phyloP scores from a whole-genome alignment of 2,329 filamentous ascomycete genomes.

The Septoria petroselini region DNA sequence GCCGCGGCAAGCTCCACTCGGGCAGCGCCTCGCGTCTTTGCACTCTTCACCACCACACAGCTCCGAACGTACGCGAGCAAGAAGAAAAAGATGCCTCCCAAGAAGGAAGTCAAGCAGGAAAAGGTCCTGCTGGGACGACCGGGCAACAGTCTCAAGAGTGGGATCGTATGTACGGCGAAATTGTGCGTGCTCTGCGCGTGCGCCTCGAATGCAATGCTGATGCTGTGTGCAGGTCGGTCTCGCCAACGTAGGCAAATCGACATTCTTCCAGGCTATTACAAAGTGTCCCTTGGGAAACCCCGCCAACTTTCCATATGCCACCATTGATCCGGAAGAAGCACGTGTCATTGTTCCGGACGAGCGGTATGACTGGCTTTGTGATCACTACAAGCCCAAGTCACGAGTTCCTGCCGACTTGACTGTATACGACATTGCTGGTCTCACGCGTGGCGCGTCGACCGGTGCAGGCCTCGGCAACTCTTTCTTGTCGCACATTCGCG shows the following conservation, averaged over 20 bases:
- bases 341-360: constrained; percentile 95
- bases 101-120: constrained; percentile 87
- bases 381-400: constrained; percentile 98
- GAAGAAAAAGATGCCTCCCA: constrained; percentile 82
- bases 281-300: constrained; percentile 97
- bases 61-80: constrained; percentile 53
- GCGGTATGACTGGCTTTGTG: constrained; percentile 89
- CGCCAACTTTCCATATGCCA: constrained; percentile 98
- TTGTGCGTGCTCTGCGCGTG: constrained; percentile 36
- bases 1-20: constrained; percentile 18
- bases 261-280: constrained; percentile 98
- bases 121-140: constrained; percentile 94
- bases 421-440: constrained; percentile 96
- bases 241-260: constrained; percentile 99
- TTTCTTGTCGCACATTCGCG: constrained; percentile 97
- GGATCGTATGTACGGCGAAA: constrained; percentile 71
- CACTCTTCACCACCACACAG: constrained; percentile 14
- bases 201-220: constrained; percentile 41
- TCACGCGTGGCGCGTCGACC: constrained; percentile 92
- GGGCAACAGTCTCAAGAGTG: constrained; percentile 97
- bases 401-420: constrained; percentile 95
- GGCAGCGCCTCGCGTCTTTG: constrained; percentile 20
- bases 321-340: constrained; percentile 97
- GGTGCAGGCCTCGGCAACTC: constrained; percentile 96
- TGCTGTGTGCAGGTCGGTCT: constrained; percentile 74